Conservation (phyloP, 2,329 filamentous ascomycete species). For the Aspergillus sp. region DNA sequence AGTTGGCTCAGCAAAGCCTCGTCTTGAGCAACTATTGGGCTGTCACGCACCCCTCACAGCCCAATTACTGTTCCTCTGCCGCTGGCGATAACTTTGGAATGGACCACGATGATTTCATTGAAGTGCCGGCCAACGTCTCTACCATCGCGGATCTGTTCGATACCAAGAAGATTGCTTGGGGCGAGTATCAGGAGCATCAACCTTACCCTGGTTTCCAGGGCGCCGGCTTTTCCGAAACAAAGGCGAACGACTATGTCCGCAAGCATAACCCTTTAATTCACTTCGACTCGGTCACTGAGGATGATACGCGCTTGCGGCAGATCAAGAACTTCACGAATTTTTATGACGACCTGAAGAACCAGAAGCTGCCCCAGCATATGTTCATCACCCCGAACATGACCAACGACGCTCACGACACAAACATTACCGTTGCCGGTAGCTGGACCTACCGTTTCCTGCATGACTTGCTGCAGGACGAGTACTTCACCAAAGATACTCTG, state of each 20-base stretch:
- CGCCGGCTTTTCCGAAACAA: slow-evolving; percentile 49
- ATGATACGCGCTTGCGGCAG: slow-evolving; percentile 51
- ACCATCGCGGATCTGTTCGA: slow-evolving; percentile 63
- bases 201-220: slow-evolving; percentile 69
- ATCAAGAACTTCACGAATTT: slow-evolving; percentile 70
- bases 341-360: slow-evolving; percentile 54
- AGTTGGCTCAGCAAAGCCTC: slow-evolving; percentile 44
- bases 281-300: slow-evolving; percentile 56
- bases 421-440: slow-evolving; percentile 57
- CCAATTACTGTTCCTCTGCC: slow-evolving; percentile 64
- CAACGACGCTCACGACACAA: slow-evolving; percentile 66
- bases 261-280: slow-evolving; percentile 68
- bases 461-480: slow-evolving; percentile 58
- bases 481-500: slow-evolving; percentile 69
- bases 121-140: slow-evolving; percentile 53
- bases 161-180: slow-evolving; percentile 57
- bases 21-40: slow-evolving; percentile 52
- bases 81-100: slow-evolving; percentile 68
- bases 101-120: slow-evolving; percentile 57
- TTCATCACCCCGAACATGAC: slow-evolving; percentile 48
- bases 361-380: slow-evolving; percentile 62
- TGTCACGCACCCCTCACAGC: slow-evolving; percentile 64
- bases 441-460: slow-evolving; percentile 64
- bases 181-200: slow-evolving; percentile 67
- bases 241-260: slow-evolving; percentile 67